Evolutionary conservation across 495 filamentous ascomycete genomes (phyloP).

Genomic region (Penicillium manginii): DNA sequence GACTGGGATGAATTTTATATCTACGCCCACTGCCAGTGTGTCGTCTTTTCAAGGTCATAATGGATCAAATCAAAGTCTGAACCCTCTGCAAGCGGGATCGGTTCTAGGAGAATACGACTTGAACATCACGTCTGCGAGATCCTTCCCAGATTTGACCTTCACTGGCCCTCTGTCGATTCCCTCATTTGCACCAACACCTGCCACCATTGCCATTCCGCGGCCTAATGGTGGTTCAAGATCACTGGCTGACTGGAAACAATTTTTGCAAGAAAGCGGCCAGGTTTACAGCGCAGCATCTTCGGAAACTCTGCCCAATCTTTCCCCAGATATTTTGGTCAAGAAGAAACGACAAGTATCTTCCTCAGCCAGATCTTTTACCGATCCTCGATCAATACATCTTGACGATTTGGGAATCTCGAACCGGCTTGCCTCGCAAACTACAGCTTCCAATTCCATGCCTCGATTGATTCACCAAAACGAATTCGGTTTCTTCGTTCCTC

Average conservation of each 20-base stretch:
- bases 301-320: constrained; percentile 22
- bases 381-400: constrained; percentile 33
- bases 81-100: background rate
- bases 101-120: background rate
- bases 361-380: constrained; percentile 17
- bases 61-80: background rate
- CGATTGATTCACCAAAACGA: constrained; percentile 23
- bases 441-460: constrained; percentile 25
- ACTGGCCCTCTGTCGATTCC: constrained; percentile 2
- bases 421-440: constrained; percentile 30
- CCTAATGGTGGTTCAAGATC: constrained; percentile 9
- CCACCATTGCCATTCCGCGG: background rate
- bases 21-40: constrained; percentile 19
- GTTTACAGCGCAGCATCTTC: constrained; percentile 21
- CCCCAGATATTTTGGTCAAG: constrained; percentile 27
- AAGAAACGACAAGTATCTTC: constrained; percentile 30
- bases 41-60: background rate
- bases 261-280: constrained; percentile 12
- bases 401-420: constrained; percentile 40
- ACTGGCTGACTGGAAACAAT: constrained; percentile 19
- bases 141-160: constrained; percentile 16
- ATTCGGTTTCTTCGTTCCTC: constrained; percentile 16
- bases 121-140: constrained; percentile 12
- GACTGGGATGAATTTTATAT: constrained; percentile 21
- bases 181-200: background rate